phyloP scores from a whole-genome alignment of 2,329 filamentous ascomycete genomes.

The Neonectria sp. region DNA sequence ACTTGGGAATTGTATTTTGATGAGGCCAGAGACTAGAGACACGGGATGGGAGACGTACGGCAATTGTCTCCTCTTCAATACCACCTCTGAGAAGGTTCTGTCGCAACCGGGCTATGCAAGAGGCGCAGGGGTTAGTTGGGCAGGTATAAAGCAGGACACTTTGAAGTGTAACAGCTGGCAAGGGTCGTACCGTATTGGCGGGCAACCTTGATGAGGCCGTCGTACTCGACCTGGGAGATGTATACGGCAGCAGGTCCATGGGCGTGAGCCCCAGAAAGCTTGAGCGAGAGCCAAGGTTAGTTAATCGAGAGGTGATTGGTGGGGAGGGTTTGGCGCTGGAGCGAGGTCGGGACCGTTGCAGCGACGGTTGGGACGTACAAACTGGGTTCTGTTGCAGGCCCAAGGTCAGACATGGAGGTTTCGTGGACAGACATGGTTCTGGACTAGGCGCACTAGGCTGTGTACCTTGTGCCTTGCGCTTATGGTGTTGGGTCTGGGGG shows the following conservation, averaged over 20 bases:
- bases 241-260: constrained; percentile 57
- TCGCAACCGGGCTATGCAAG: constrained; percentile 40
- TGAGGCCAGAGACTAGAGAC: not conserved
- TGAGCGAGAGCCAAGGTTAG: not conserved
- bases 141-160: constrained; percentile 1
- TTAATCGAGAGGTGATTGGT: constrained; percentile 12
- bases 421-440: not conserved
- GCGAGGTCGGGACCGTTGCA: constrained; percentile 1
- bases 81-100: constrained; percentile 66
- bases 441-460: not conserved
- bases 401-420: constrained; percentile 2
- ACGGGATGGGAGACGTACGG: constrained; percentile 53
- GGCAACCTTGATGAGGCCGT: constrained; percentile 66
- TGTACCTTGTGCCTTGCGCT: not conserved
- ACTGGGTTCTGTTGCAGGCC: constrained; percentile 6
- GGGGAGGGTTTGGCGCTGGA: not conserved
- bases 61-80: constrained; percentile 62
- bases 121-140: constrained; percentile 2
- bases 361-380: constrained; percentile 16
- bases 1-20: not conserved
- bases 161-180: not conserved
- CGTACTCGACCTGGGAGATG: constrained; percentile 74
- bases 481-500: not conserved
- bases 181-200: constrained; percentile 68
- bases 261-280: constrained; percentile 17